Conservation (phyloP, 345 rosid species). For the Viola odorata region DNA sequence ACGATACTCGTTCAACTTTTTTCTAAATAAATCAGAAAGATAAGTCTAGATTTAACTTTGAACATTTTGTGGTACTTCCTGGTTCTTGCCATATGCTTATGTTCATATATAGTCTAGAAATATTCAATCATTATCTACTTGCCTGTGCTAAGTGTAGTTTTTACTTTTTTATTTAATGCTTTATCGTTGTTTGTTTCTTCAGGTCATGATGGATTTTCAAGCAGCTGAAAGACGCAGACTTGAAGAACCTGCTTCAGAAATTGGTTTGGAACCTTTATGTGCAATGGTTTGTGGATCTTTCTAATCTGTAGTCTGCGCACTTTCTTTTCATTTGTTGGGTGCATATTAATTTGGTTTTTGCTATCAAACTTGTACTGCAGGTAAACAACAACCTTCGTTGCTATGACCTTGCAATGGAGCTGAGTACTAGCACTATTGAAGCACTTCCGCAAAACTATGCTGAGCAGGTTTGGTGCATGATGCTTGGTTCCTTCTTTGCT, state of each 20-base stretch:
- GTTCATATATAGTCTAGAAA: no score
- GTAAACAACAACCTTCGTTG: constrained; percentile 96
- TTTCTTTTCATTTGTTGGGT: neutral
- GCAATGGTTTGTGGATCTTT: constrained; percentile 71
- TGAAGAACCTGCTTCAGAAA: constrained; percentile 88
- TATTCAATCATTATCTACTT: no score
- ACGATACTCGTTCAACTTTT: no score
- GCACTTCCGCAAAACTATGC: constrained; percentile 95
- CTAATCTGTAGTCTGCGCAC: neutral
- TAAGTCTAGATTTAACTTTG: no score
- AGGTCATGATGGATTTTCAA: constrained; percentile 99
- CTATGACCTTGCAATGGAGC: constrained; percentile 97
- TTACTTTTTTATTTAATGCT: neutral
- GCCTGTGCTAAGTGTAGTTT: no score
- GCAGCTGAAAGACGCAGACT: constrained; percentile 85
- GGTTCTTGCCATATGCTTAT: no score
- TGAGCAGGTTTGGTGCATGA: constrained; percentile 64
- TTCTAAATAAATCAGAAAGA: no score
- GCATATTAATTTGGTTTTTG: constrained; percentile 4
- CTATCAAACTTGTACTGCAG: constrained; percentile 32
- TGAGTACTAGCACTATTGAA: constrained; percentile 80
- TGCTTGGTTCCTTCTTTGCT: no score
- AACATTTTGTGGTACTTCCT: no score
- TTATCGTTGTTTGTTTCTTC: constrained; percentile 18
- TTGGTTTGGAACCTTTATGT: constrained; percentile 91